Conservation (phyloP, 305 asterid species). For the Fraxinus sp. region DNA sequence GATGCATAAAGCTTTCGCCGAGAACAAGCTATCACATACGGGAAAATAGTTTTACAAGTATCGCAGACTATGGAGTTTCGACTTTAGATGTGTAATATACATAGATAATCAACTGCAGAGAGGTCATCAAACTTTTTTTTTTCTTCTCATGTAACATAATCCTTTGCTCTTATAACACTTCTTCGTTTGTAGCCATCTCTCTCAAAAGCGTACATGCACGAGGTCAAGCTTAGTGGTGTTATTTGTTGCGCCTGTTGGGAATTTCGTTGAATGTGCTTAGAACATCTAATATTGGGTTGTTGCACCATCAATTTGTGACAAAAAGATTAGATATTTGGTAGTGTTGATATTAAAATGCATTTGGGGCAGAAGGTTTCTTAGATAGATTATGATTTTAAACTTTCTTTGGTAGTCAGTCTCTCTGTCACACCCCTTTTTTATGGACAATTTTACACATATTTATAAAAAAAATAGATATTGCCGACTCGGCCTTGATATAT, state of each 20-base stretch:
- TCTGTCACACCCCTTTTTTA: too few species aligned
- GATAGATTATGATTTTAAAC: background rate
- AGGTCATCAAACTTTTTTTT: background rate
- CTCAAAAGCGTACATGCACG: background rate
- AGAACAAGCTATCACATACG: background rate
- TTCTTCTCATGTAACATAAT: background rate
- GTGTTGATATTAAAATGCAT: background rate
- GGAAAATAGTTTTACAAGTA: background rate
- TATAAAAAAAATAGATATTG: too few species aligned
- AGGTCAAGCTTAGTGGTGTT: background rate
- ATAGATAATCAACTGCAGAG: background rate
- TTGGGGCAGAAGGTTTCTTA: background rate
- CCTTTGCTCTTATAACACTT: background rate
- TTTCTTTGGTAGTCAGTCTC: too few species aligned
- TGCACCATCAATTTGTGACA: background rate
- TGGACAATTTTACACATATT: too few species aligned
- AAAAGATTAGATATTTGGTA: background rate
- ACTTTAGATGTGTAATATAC: slow-evolving; percentile 5
- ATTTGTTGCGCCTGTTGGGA: background rate
- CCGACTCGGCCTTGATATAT: too few species aligned
- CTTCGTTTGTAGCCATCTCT: background rate
- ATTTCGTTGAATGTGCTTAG: slow-evolving; percentile 6
- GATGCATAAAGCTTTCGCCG: slow-evolving; percentile 1
- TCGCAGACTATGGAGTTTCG: background rate
- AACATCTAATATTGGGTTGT: slow-evolving; percentile 15